Conservation (phyloP, 148 eudicot genomes). For the Cornus kousa region DNA sequence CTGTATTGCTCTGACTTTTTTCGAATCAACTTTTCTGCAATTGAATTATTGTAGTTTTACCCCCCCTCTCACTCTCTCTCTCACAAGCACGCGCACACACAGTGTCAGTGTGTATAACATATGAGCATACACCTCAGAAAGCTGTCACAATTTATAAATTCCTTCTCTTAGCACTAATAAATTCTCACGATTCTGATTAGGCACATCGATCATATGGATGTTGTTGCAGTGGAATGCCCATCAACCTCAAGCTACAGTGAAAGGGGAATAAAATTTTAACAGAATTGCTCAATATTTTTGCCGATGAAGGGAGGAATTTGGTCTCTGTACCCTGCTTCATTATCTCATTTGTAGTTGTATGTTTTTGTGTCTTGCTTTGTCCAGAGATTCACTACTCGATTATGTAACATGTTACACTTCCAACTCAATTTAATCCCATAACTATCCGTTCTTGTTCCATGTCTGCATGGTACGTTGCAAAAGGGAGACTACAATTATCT, state of each 20-base stretch:
- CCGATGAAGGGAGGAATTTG: not conserved
- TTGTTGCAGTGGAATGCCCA: constrained; percentile 68
- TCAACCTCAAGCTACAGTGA: constrained; percentile 8
- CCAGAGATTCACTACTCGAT: not conserved
- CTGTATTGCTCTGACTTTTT: not conserved
- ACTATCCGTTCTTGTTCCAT: not conserved
- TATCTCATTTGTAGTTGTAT: not conserved
- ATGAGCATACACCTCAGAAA: not conserved
- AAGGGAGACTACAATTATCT: too few relatives aligned
- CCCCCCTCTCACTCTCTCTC: not conserved
- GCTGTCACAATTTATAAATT: not conserved
- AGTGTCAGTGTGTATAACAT: too few relatives aligned
- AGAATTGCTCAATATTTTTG: not conserved
- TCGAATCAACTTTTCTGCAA: not conserved
- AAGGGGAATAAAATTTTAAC: not conserved
- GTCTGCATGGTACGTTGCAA: too few relatives aligned
- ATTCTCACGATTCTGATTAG: constrained; percentile 21
- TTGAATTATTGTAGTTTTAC: not conserved
- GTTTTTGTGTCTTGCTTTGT: not conserved
- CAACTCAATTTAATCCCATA: not conserved
- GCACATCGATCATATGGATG: constrained; percentile 80
- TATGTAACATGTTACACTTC: not conserved
- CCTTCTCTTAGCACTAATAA: not conserved
- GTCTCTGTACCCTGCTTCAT: not conserved
- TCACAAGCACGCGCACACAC: too few relatives aligned